Percentiles rank a stretch among this genome's conserved stretches.
These are phyloP conservation scores for Nothophaeocryptopus gaeumannii DNA, from an alignment of 2,329 filamentous ascomycete genomes.

Conservation along the genomic window DNA sequence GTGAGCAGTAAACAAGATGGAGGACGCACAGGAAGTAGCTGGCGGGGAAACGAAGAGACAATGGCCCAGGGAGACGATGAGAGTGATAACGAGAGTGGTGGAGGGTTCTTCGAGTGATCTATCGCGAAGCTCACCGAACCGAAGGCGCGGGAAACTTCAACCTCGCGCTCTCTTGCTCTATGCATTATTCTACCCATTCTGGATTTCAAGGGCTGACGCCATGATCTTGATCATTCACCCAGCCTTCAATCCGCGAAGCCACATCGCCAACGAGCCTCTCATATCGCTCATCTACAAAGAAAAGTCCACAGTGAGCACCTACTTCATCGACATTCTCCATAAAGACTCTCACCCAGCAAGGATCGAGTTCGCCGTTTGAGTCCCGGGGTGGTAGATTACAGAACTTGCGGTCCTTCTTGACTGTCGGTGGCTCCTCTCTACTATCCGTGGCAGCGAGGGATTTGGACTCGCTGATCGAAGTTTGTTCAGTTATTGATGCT, in stretches of 20 bases:
- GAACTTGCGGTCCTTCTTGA: slow-evolving; percentile 67
- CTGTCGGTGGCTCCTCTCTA: slow-evolving; percentile 27
- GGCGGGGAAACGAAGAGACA: background rate
- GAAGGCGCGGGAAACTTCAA: too few species aligned
- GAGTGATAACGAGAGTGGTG: slow-evolving; percentile 36
- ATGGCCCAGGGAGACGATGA: slow-evolving; percentile 21
- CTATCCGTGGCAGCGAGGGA: slow-evolving; percentile 15
- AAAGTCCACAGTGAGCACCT: slow-evolving; percentile 78
- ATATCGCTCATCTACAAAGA: slow-evolving; percentile 61
- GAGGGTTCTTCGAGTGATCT: slow-evolving; percentile 35
- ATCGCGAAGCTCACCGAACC: background rate
- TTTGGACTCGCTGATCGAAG: slow-evolving; percentile 5
- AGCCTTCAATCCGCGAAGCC: slow-evolving; percentile 35
- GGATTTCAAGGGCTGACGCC: background rate
- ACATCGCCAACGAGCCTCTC: slow-evolving; percentile 38
- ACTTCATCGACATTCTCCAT: slow-evolving; percentile 86
- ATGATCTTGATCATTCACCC: slow-evolving; percentile 29
- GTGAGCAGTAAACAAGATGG: background rate
- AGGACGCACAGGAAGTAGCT: background rate
- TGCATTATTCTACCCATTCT: too few species aligned
- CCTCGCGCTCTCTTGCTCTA: background rate
- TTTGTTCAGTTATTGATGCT: slow-evolving; percentile 5
- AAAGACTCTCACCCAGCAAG: slow-evolving; percentile 72
- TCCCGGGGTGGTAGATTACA: slow-evolving; percentile 66
- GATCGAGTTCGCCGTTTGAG: slow-evolving; percentile 58